Evolutionary conservation across 352 stramenopile genomes (phyloP), one percentile per base, ranked within the genome.

Genomic region (Pythium periplocum): DNA sequence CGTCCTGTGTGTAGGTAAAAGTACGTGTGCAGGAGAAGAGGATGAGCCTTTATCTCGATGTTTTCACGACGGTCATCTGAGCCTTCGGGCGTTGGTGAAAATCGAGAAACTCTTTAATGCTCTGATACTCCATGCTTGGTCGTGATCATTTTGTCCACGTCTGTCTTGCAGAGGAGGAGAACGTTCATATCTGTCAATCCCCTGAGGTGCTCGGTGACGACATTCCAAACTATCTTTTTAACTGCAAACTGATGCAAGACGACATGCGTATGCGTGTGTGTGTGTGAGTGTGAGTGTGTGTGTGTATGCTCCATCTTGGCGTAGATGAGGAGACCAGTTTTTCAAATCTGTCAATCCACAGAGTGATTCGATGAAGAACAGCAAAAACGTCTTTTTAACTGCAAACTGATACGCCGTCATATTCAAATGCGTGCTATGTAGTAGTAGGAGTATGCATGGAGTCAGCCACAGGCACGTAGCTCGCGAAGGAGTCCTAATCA

Each of bases 51-150:
- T 82, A 84, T 87, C 81, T 91, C 80, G 75, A 90, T 67, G 69
- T 82, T 89, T 84, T 93, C 83, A 93, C 80, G 83, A 93, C 83
- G 83, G 83, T 93, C 83, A 86, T 90, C 83, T 93, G 80, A 93
- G 80, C 64, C 70, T 63, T 53, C 61, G 44, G 61, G 69, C 79
- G 57, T 62, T 93, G 83, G 69, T 88, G 82, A 91, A 61, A 93
- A 71, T 90, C 78, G 80, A 90, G 80, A 87, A 86, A 77, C 70
- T 78, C 82, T 86, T 60, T 61, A 74, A 82, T 80, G 62, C 53
- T 87, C 79, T 90, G 79, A 90, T 66, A 86, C 70, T 80, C 75
- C 17, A 26, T 26, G 17, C 17, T 26, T 26, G 17, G 17, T 26
- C 17, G 17, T 26, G 17, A 26, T 26, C 17, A 26, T 26, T 26